phyloP scores from a whole-genome alignment of 495 filamentous ascomycete genomes.

The Aspergillus wentii region DNA sequence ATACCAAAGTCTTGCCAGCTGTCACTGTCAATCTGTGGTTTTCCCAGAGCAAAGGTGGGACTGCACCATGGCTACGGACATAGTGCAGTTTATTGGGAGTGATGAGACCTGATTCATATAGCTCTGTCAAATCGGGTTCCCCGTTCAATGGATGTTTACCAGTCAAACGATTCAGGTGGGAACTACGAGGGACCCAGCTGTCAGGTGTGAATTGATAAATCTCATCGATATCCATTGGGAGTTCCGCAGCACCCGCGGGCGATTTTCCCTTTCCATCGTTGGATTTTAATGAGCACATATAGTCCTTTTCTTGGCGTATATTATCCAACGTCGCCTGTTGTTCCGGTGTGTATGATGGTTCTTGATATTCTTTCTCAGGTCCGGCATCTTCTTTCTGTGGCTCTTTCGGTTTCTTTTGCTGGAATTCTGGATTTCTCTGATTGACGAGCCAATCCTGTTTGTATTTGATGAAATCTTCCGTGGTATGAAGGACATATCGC shows the following conservation, averaged over 20 bases:
- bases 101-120: conserved; percentile 25
- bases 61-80: conserved; percentile 59
- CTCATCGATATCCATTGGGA: conserved; percentile 14
- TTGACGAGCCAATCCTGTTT: conserved; percentile 12
- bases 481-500: conserved; percentile 16
- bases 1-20: conserved; percentile 41
- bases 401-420: conserved; percentile 1
- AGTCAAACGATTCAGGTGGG: conserved; percentile 22
- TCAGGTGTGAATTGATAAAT: conserved; percentile 24
- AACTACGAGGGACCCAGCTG: conserved; percentile 23
- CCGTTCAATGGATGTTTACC: conserved; percentile 27
- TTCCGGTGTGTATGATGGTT: conserved; percentile 13
- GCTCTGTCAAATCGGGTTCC: conserved; percentile 12
- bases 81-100: conserved; percentile 53
- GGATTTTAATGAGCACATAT: conserved; percentile 12
- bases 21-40: conserved; percentile 47
- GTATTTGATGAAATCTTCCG: conserved; percentile 13
- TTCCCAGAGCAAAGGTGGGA: conserved; percentile 41
- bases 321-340: conserved; percentile 17
- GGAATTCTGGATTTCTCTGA: conserved; percentile 6
- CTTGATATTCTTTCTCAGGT: conserved; percentile 11
- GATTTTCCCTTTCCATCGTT: conserved; percentile 23
- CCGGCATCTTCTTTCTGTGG: conserved; percentile 4
- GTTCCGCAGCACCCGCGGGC: conserved; percentile 5
- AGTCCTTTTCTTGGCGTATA: conserved; percentile 19